Base-by-base conservation (phyloP, 2,329 filamentous ascomycete genomes). In the Exophiala phaeomuriformis region DNA sequence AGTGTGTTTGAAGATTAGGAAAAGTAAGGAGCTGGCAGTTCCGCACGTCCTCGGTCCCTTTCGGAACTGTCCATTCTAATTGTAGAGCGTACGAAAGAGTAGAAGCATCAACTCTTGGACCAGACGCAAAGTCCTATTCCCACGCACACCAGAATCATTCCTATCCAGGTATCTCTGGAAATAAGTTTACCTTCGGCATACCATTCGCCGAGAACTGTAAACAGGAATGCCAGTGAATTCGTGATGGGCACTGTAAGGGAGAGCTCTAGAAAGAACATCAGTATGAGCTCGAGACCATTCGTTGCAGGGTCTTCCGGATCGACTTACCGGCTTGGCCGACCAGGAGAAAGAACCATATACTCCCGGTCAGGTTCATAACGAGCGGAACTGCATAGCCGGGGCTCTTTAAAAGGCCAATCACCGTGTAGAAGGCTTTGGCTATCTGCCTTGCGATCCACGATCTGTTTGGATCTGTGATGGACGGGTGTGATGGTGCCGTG, bases 191-290 rank as follows among this genome's bases (percentile, higher is more conserved):
- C 83, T 64, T 96, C 91, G 0, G 91, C 89, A 76, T 85, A 94
- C 90, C 90, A 97, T 64, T 97, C 91, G 0, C 90, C 91, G 8
- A 96, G 66, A 1, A 96, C 90, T 0, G 91, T 97, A 66, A 96
- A 97, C n/a, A 97, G 71, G 63, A 97, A 97, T 0, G 91, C 91
- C 65, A 95, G 73, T 0, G 90, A 95, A 66, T 97, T 97, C 1
- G 91, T 90, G 58, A 97, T 93, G 1, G 91, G 91, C 0, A 97
- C 90, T 2, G 90, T 96, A 58, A 97, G 75, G 66, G 90, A 95
- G 63, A 97, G 68, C 70, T 97, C 91, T 93, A 63, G 5, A 33
- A 32, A 43, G 32, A 4, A 52, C 3, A n/a, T 31, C 5, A 29
- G 31, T 7, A 8, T 47, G 28, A 51, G 39, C 31, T 3, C 27